Conservation (phyloP, 768 basidiomycete genomes). For the Scleroderma citrinum region DNA sequence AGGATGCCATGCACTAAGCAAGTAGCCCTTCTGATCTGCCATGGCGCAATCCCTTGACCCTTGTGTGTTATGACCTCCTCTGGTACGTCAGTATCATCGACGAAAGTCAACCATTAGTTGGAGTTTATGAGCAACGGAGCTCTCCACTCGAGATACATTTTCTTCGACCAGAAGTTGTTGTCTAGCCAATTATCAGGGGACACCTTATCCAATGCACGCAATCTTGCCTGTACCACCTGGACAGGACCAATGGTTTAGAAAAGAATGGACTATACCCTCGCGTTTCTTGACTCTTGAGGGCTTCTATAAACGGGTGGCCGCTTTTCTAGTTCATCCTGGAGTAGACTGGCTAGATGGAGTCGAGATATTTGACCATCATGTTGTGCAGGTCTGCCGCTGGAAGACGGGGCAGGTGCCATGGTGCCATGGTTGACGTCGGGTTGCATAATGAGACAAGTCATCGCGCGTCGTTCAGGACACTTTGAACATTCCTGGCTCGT, state of each 20-base stretch:
- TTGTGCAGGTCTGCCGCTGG: slow-evolving; percentile 76
- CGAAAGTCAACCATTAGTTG: slow-evolving; percentile 93
- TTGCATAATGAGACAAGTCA: not conserved
- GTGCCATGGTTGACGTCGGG: not conserved
- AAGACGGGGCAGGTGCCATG: slow-evolving; percentile 50
- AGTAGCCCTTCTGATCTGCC: slow-evolving; percentile 83
- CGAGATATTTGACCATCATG: slow-evolving; percentile 73
- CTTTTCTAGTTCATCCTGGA: slow-evolving; percentile 65
- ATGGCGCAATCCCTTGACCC: slow-evolving; percentile 50
- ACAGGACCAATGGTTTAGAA: slow-evolving; percentile 9
- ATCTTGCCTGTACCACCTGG: slow-evolving; percentile 17
- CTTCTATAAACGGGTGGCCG: slow-evolving; percentile 38
- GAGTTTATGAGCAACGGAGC: slow-evolving; percentile 83
- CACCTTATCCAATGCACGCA: slow-evolving; percentile 65
- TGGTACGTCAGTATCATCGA: slow-evolving; percentile 65
- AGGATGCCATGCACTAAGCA: slow-evolving; percentile 72
- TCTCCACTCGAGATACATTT: slow-evolving; percentile 85
- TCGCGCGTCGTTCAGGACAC: not conserved
- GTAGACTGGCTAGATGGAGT: slow-evolving; percentile 74
- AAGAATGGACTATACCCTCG: slow-evolving; percentile 13
- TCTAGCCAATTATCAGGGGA: slow-evolving; percentile 93
- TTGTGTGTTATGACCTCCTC: slow-evolving; percentile 20
- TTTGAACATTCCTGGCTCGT: not conserved
- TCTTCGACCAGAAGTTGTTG: slow-evolving; percentile 87
- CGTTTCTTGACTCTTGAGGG: slow-evolving; percentile 16